These are phyloP conservation scores for Exophiala oligosperma DNA, from an alignment of 2,329 filamentous ascomycete species.

Conservation along the genomic window DNA sequence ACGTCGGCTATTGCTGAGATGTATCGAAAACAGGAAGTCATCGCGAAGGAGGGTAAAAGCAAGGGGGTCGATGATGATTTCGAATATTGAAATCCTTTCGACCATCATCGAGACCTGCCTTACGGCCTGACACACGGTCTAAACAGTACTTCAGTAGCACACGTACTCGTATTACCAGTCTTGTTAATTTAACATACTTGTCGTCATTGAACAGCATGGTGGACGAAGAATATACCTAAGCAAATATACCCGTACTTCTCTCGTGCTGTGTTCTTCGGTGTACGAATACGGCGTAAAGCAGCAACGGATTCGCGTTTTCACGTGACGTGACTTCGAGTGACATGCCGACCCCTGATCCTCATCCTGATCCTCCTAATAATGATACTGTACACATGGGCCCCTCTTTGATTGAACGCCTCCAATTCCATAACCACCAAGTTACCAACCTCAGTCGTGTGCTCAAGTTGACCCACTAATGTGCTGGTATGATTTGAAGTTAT, in stretches of 20 bases:
- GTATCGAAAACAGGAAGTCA: conserved; percentile 93
- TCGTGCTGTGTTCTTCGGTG: no score
- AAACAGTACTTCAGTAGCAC: no score
- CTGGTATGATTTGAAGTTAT: background rate
- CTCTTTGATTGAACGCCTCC: background rate
- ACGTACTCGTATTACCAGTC: no score
- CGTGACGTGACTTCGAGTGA: background rate
- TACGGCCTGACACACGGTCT: no score
- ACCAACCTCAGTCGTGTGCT: background rate
- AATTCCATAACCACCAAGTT: no score
- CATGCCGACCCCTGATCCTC: background rate
- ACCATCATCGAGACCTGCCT: background rate
- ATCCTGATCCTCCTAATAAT: background rate
- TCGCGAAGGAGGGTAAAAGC: conserved; percentile 76
- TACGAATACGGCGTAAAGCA: background rate
- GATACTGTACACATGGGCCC: background rate
- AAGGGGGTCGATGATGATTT: conserved; percentile 93
- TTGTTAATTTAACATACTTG: no score
- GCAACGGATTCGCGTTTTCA: background rate
- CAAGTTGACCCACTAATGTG: background rate
- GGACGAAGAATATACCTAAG: no score
- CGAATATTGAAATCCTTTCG: conserved; percentile 68
- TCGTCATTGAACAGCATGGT: no score
- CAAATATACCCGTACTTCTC: no score
- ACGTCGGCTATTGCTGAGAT: conserved; percentile 89